Evolutionary conservation across 805 yeast species (phyloP), one percentile per base, ranked within the genome.

Genomic region (Sugiyamaella smithiae): DNA sequence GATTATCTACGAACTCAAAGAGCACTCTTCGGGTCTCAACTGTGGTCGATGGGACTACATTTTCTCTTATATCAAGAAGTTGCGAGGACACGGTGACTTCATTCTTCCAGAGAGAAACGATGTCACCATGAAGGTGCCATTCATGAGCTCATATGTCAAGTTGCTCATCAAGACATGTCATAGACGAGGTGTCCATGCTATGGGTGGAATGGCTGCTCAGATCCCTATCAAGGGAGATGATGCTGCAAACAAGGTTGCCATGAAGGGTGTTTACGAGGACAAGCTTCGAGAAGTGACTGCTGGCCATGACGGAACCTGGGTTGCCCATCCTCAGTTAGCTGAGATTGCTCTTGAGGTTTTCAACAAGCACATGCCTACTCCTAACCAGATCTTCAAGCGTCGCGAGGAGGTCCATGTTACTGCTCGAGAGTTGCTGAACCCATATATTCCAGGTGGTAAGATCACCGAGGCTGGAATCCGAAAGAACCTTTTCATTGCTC

Each of bases 171-270:
- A 81, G 70, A 81, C 86, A 49, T 78, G 85, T 63, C 88, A 82
- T 70, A 73, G 73, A 68, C 77, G 88, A 58, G 84, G 83, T 54
- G 87, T 82, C 38, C 86, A 82, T 62, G 88, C 88, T 41, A 79
- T 82, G 77, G 88, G 88, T 45, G 88, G 88, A 50, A 82, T 82
- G 88, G 87, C 87, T 51, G 88, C 88, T 12, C 85, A 81, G 68
- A 82, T 82, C 60, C 88, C 88, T 40, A 81, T 82, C 71, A 82
- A 82, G 73, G 71, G 73, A 48, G 86, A 82, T 58, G 73, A 73
- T 40, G 76, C 64, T 47, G 81, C 84, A 57, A 82, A 82, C 72
- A 71, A 70, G 64, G 70, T 70, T 45, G 86, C 86, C 45, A 76
- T 82, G 81, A 82, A 78, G 58, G 81, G 81, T 54, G 88, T 82